Evolutionary conservation across 2,329 filamentous ascomycete genomes (phyloP), one percentile per base, ranked within the genome.

Genomic region (Atkinsonella hypoxylon): DNA sequence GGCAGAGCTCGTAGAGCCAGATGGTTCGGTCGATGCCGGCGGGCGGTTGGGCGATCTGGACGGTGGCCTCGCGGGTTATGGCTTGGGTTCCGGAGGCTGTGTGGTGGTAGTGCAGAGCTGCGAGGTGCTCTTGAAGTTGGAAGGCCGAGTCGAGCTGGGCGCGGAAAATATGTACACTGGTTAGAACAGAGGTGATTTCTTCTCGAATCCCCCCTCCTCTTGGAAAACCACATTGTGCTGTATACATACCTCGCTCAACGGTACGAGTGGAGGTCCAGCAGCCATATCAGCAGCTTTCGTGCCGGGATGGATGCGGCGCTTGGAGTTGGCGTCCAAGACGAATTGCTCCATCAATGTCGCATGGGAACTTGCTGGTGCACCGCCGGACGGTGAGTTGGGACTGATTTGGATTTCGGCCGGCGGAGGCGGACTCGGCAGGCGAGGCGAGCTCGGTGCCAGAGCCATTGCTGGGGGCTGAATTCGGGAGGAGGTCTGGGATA

Each of bases 1-100:
- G 89, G 62, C 89, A 96, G 47, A 98, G 85, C 70, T 98, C 93
- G 71, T 97, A 98, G 44, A 97, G 83, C 93, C 93, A 98, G 42
- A 97, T 78, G 10, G 87, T 88, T 57, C 83, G 82, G 63, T 96
- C 89, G 57, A 93, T 83, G 52, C 85, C 84, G 20, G 83, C 77
- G 0, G 93, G 93, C 20, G 90, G 85, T 43, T 83, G 82, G 38
- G 89, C 84, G 39, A 98, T 81, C 58, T 83, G 77, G 50, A 78
- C 71, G 11, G 93, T 90, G 41, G 87, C 84, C 32, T 83, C 76
- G 61, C 85, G 84, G 51, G 79, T 87, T 56, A 97, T 83, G 7
- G 91, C 82, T 42, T 79, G 71, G 34, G 82, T 83, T 57, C 79
- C 79, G 55, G 77, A 74, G 48, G 72, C 75, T 1, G 88, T 95